A percentile compares a stretch with the other conserved stretches of the same genome.
These are phyloP conservation scores for Monoraphidium neglectum DNA, from an alignment of 139 green algal genomes.

Conservation along the genomic window DNA sequence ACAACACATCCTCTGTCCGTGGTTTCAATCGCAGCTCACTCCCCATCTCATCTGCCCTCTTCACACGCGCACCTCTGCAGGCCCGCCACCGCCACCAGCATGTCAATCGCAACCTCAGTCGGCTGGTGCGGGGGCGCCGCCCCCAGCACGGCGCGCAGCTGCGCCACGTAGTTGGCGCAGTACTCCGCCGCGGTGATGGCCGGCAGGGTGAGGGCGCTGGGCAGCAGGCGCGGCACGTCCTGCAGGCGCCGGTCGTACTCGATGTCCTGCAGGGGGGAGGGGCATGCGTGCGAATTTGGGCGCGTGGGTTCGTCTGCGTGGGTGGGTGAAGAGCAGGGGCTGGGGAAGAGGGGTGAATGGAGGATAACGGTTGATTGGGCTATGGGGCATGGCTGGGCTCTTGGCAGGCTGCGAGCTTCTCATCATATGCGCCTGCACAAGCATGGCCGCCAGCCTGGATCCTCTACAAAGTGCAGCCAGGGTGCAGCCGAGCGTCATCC, in stretches of 20 bases:
- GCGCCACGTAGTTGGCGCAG: slow-evolving; percentile 42
- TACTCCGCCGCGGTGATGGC: slow-evolving; percentile 48
- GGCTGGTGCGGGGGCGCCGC: slow-evolving; percentile 36
- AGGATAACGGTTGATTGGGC: neutral
- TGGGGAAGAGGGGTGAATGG: neutral
- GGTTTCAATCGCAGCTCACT: too few species aligned
- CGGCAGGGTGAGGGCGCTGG: slow-evolving; percentile 40
- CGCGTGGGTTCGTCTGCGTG: too few species aligned
- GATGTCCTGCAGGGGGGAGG: slow-evolving; percentile 27
- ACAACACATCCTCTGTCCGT: too few species aligned
- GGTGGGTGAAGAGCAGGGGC: neutral
- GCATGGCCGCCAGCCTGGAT: too few species aligned
- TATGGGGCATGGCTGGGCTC: too few species aligned
- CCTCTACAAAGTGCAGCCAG: too few species aligned
- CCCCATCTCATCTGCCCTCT: too few species aligned
- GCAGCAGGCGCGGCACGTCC: slow-evolving; percentile 39
- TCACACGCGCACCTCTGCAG: slow-evolving; percentile 40
- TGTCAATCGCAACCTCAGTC: slow-evolving; percentile 36
- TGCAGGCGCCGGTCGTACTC: slow-evolving; percentile 47
- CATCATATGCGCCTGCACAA: too few species aligned
- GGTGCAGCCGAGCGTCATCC: neutral
- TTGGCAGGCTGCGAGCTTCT: too few species aligned
- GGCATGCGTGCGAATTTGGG: too few species aligned
- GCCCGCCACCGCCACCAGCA: slow-evolving; percentile 47
- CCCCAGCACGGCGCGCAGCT: slow-evolving; percentile 40